Conservation (phyloP, 108 stramenopile species). For the Nannochloropsis oceanica region DNA sequence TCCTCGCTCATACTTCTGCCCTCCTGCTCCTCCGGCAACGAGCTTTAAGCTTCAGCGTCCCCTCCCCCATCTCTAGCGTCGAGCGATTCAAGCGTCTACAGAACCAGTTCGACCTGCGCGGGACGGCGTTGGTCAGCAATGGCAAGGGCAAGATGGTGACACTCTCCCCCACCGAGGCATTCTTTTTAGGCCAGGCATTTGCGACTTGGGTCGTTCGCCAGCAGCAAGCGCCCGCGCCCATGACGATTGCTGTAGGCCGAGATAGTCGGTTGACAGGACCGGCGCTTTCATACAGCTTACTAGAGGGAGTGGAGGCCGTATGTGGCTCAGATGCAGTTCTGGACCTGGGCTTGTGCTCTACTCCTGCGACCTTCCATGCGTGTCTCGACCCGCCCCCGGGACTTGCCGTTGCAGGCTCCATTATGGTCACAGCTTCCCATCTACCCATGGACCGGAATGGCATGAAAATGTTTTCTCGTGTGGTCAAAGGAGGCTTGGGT, state of each 20-base stretch:
- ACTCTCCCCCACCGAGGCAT: not conserved
- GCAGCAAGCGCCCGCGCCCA: not conserved
- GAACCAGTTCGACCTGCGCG: not conserved
- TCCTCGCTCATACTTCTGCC: not conserved
- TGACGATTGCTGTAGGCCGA: not conserved
- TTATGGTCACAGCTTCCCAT: constrained; percentile 2
- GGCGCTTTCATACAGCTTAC: not conserved
- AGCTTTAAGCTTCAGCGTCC: not conserved
- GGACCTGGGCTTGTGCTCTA: not conserved
- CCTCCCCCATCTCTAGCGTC: not conserved
- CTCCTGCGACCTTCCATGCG: not conserved
- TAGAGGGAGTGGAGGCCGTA: not conserved
- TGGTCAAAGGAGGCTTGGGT: not conserved
- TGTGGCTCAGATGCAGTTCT: not conserved
- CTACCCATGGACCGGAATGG: constrained; percentile 4
- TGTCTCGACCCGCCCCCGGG: not conserved
- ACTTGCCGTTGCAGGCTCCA: not conserved
- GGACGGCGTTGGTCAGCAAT: not conserved
- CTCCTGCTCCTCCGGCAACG: not conserved
- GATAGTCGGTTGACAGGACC: not conserved
- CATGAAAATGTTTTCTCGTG: not conserved
- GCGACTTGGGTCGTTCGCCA: not conserved
- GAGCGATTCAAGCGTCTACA: not conserved
- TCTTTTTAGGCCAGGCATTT: not conserved
- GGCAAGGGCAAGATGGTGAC: not conserved